phyloP scores from a whole-genome alignment of 176 grass and related monocot genomes.

The Otatea glauca region DNA sequence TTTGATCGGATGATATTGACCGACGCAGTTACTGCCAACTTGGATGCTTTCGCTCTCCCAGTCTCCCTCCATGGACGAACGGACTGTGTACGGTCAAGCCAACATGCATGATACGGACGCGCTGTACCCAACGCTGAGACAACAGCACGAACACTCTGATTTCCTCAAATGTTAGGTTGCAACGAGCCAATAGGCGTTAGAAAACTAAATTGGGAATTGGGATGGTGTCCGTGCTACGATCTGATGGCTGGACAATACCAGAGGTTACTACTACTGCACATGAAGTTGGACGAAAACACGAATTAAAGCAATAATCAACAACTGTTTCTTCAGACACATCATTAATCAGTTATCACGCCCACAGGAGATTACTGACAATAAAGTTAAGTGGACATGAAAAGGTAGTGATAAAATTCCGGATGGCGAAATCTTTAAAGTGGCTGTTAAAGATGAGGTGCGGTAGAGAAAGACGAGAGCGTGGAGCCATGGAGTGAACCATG shows the following conservation, averaged over 20 bases:
- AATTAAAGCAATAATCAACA: background rate
- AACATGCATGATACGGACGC: slow-evolving; percentile 26
- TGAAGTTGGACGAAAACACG: background rate
- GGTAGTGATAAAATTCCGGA: background rate
- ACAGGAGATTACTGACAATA: background rate
- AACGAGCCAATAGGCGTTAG: background rate
- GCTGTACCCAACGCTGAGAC: background rate
- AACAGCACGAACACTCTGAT: background rate
- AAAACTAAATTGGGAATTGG: background rate
- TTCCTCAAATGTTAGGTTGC: background rate
- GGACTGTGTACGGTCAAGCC: background rate
- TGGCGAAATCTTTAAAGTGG: background rate
- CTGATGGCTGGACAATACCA: slow-evolving; percentile 1
- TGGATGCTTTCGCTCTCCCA: too few species aligned
- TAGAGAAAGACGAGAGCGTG: background rate
- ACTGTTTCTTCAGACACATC: background rate
- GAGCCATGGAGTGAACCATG: background rate
- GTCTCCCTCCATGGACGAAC: background rate
- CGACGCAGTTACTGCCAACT: too few species aligned
- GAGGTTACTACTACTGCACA: background rate
- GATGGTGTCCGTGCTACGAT: background rate
- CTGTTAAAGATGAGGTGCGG: background rate
- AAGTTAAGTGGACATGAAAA: too few species aligned
- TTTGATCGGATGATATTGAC: too few species aligned
- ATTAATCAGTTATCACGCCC: background rate